phyloP scores from a whole-genome alignment of 2,329 filamentous ascomycete genomes.

The Fusarium goolgardi region DNA sequence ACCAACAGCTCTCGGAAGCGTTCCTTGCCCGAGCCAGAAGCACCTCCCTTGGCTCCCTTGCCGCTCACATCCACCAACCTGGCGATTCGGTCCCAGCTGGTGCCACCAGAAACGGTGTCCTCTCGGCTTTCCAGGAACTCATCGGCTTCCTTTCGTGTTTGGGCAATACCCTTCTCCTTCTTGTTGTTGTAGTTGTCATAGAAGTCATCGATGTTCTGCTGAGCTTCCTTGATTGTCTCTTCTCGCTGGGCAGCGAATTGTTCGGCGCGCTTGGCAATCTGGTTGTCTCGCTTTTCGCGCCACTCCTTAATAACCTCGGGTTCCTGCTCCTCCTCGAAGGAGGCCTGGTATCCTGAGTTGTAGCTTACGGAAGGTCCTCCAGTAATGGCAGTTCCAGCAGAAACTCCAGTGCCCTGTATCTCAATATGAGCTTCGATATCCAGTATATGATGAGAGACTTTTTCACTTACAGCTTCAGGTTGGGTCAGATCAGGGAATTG shows the following conservation, averaged over 20 bases:
- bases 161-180: constrained; percentile 90
- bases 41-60: constrained; percentile 88
- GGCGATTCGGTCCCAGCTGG: constrained; percentile 97
- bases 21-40: constrained; percentile 91
- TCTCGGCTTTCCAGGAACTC: constrained; percentile 90
- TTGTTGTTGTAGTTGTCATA: constrained; percentile 99
- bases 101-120: constrained; percentile 93
- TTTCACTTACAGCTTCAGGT: constrained; percentile 50
- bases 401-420: constrained; percentile 48
- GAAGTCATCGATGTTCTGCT: constrained; percentile 96
- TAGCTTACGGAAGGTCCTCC: constrained; percentile 74
- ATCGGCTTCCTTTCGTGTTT: constrained; percentile 91
- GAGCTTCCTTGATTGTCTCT: constrained; percentile 88
- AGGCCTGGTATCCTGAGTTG: constrained; percentile 71
- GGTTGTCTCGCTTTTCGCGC: constrained; percentile 88
- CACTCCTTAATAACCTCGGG: constrained; percentile 90
- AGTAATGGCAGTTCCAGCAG: constrained; percentile 69
- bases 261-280: constrained; percentile 85
- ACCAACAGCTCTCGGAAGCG: constrained; percentile 92
- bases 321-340: constrained; percentile 78
- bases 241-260: constrained; percentile 84
- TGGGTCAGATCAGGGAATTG: constrained; percentile 84
- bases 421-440: constrained; percentile 20
- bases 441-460: not conserved
- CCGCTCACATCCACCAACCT: constrained; percentile 98